These are phyloP conservation scores for Thalassiosira pacifica DNA, from an alignment of 352 stramenopile species.

Conservation along the genomic window DNA sequence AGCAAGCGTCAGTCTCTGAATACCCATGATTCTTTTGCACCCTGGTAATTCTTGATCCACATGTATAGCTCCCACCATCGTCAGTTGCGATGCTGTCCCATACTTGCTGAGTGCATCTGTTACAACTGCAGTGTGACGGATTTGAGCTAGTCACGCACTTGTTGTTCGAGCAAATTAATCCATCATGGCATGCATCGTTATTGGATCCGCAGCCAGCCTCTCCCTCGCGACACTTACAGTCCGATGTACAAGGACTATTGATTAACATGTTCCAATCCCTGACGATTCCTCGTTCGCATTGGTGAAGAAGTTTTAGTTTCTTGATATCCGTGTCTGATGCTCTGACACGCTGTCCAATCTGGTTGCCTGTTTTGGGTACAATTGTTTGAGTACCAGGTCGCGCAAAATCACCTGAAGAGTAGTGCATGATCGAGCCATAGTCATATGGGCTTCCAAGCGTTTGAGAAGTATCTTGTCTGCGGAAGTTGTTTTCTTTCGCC, in stretches of 20 bases:
- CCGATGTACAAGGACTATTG: slow-evolving; percentile 11
- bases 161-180: slow-evolving; percentile 19
- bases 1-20: too few species aligned
- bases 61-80: too few species aligned
- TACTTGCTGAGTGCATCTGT: too few species aligned
- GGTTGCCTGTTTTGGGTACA: slow-evolving; percentile 2
- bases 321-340: slow-evolving; percentile 9
- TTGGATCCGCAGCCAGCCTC: slow-evolving; percentile 17
- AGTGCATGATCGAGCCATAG: slow-evolving; percentile 51
- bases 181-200: slow-evolving; percentile 20
- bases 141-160: too few species aligned
- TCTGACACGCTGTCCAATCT: neutral
- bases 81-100: too few species aligned
- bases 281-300: slow-evolving; percentile 26
- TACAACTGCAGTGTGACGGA: too few species aligned
- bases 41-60: too few species aligned
- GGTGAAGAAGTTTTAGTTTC: slow-evolving; percentile 22
- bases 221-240: slow-evolving; percentile 26
- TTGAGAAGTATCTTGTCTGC: slow-evolving; percentile 8
- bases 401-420: neutral
- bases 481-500: too few species aligned
- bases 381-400: neutral
- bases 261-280: slow-evolving; percentile 2
- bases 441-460: slow-evolving; percentile 43
- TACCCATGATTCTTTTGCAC: too few species aligned